These are phyloP conservation scores for Sporobolomyces roseus DNA, from an alignment of 768 basidiomycete genomes.

Conservation along the genomic window DNA sequence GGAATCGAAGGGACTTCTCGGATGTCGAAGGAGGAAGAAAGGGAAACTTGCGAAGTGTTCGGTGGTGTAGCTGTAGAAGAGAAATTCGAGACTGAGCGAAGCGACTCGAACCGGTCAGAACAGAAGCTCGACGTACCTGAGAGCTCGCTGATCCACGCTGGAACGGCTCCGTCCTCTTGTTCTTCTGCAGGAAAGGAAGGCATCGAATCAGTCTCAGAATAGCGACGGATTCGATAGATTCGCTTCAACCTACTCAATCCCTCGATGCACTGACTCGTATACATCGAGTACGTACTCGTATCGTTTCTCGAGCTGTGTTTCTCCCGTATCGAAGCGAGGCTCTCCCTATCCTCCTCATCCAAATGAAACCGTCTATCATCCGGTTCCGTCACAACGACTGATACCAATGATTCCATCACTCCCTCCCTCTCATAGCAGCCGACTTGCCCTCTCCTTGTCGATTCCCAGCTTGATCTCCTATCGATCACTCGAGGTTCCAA, in stretches of 20 bases:
- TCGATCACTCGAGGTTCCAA: too few relatives aligned
- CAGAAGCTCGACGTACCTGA: not conserved
- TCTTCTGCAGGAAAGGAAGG: not conserved
- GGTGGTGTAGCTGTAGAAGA: not conserved
- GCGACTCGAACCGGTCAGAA: not conserved
- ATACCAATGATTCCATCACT: not conserved
- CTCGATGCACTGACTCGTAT: not conserved
- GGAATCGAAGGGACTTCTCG: not conserved
- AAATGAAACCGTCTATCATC: not conserved
- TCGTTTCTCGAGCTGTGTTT: not conserved
- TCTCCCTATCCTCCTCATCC: not conserved
- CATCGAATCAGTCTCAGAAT: too few relatives aligned
- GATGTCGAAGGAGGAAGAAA: not conserved
- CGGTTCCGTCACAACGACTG: not conserved
- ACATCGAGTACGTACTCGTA: not conserved
- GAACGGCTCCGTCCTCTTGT: not conserved
- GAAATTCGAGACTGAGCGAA: too few relatives aligned
- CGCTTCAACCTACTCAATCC: not conserved
- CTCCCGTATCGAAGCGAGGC: not conserved
- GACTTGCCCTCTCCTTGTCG: not conserved
- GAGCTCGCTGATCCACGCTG: not conserved
- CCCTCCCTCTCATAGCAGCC: too few relatives aligned
- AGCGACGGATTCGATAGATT: too few relatives aligned
- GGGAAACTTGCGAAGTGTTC: not conserved
- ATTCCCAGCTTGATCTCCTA: not conserved